Evolutionary conservation across 1,139 yeast genomes (phyloP), one percentile per base, ranked within the genome.

Genomic region (Torulaspora globosa): DNA sequence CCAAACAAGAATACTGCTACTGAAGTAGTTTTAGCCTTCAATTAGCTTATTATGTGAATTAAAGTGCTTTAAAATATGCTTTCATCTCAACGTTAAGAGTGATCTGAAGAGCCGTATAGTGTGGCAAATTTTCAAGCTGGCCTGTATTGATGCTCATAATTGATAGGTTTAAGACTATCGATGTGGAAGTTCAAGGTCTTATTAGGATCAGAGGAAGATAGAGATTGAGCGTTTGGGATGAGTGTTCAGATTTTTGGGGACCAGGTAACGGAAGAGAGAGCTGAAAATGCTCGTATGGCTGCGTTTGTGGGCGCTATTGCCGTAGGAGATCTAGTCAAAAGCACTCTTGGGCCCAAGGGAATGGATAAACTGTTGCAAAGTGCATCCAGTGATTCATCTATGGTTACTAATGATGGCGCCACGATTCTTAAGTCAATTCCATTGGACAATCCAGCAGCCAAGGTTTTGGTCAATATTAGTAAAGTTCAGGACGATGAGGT

Each of bases 271-370:
- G 98, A 92, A 69, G 98, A 92, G 70, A 79, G 97, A 59, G 98
- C 94, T 33, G 98, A 92, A 69, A 90, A 90, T 70, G 98, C 98
- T 44, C 89, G 97, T 72, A 75, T 89, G 73, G 86, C 96, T 10
- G 90, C 98, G 3, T 92, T 92, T 70, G 96, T 92, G 16, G 98
- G 98, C 42, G 98, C 98, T 54, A 92, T 92, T 66, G 98, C 98
- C 34, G 98, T 92, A 23, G 98, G 97, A 41, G 98, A 92, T 67
- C 75, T 92, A 53, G 97, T 92, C 38, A 92, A 94, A 69, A 82
- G 96, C 28, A 94, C 98, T 2, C 73, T 92, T 56, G 98, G 98
- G 9, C 98, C 98, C 54, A 92, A 92, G 68, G 98, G 98, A 51
- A 92, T 92, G 97, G 98, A 92, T 69, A 92, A 92, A 67, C 74